Conservation (phyloP, 2,329 filamentous ascomycete species). For the Stenocarpella maydis region DNA sequence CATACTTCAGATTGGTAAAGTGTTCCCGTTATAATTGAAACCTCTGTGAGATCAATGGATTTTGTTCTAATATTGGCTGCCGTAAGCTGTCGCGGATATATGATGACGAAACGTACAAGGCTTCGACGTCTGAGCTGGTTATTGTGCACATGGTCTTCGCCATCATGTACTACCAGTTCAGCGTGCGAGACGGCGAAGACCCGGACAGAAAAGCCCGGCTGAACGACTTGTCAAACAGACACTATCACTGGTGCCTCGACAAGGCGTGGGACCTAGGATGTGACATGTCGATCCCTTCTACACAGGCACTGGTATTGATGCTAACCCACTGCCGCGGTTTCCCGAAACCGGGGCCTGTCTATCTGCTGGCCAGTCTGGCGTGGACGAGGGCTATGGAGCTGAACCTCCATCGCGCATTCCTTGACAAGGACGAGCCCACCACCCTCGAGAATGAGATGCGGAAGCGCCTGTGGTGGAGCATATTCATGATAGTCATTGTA, state of each 20-base stretch:
- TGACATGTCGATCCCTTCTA: constrained; percentile 68
- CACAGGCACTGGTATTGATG: constrained; percentile 79
- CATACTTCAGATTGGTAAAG: constrained; percentile 73
- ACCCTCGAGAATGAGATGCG: constrained; percentile 77
- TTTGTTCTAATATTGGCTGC: constrained; percentile 31
- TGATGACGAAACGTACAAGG: constrained; percentile 70
- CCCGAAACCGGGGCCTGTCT: constrained; percentile 79
- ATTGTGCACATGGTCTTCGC: constrained; percentile 83
- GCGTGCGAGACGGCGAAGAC: constrained; percentile 71
- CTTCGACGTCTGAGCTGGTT: constrained; percentile 71
- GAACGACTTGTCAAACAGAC: constrained; percentile 74
- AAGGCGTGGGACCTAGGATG: constrained; percentile 72
- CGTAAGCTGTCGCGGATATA: constrained; percentile 71
- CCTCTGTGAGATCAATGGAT: no score
- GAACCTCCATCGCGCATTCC: constrained; percentile 76
- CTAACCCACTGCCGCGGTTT: constrained; percentile 78
- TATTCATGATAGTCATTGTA: constrained; percentile 72
- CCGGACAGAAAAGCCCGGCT: constrained; percentile 61
- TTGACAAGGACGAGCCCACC: constrained; percentile 54
- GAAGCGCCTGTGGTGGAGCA: constrained; percentile 80
- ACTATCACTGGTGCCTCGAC: constrained; percentile 79
- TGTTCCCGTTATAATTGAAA: neutral
- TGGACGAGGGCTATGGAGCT: constrained; percentile 77
- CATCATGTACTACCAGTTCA: constrained; percentile 79
- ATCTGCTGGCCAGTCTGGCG: constrained; percentile 71